Percentiles rank a stretch among this genome's conserved stretches.
These are phyloP conservation scores for Apiospora hydei DNA, from an alignment of 2,329 filamentous ascomycete species.

Conservation along the genomic window DNA sequence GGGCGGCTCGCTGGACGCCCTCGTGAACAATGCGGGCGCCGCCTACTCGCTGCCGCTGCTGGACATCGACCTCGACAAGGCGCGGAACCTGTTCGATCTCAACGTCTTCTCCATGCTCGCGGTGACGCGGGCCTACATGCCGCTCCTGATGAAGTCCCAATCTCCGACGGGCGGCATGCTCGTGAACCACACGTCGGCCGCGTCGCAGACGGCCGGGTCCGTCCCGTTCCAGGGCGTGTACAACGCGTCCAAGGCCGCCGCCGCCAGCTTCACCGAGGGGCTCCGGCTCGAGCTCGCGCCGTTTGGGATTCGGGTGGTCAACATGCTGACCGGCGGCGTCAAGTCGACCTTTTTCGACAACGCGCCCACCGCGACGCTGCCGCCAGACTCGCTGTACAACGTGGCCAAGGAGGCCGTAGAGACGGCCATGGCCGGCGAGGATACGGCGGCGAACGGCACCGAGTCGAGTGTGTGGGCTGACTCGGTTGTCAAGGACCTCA, in stretches of 20 bases:
- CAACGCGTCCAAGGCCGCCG: too few relatives aligned
- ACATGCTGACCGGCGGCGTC: neutral
- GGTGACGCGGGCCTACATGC: slow-evolving; percentile 24
- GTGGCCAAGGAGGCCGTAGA: neutral
- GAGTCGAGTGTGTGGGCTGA: too few relatives aligned
- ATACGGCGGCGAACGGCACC: neutral
- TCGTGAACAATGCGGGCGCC: slow-evolving; percentile 34
- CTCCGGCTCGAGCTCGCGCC: neutral
- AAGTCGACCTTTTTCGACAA: neutral
- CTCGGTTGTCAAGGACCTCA: neutral
- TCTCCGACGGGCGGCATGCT: neutral
- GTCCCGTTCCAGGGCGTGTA: too few relatives aligned
- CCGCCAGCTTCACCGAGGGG: too few relatives aligned
- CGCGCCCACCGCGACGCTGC: neutral
- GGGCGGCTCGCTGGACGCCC: neutral
- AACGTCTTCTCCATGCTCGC: slow-evolving; percentile 20
- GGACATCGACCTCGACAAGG: slow-evolving; percentile 20
- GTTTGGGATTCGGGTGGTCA: neutral
- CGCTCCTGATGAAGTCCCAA: slow-evolving; percentile 6
- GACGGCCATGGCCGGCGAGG: neutral
- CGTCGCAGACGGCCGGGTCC: neutral
- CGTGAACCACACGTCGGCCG: slow-evolving; percentile 35
- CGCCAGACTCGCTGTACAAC: too few relatives aligned
- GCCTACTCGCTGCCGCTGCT: slow-evolving; percentile 26
- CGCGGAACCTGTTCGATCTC: slow-evolving; percentile 22